Evolutionary conservation across 2,329 filamentous ascomycete genomes (phyloP).

Genomic region (Colletotrichum abscissum): DNA sequence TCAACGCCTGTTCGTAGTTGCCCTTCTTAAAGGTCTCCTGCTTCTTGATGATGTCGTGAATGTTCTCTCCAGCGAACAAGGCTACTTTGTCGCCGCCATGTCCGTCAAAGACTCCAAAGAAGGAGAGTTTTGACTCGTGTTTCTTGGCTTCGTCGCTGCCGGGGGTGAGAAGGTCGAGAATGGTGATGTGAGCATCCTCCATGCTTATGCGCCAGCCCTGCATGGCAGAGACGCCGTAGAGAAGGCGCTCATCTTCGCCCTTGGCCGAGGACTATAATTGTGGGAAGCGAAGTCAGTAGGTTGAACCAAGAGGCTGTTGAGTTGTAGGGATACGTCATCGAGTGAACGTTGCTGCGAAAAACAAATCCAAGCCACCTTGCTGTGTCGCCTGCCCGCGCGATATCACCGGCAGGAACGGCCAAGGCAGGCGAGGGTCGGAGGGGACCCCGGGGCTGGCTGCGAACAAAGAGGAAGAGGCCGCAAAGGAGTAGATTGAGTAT

Average conservation of each 20-base stretch:
- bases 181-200: conserved; percentile 93
- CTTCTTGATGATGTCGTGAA: conserved; percentile 94
- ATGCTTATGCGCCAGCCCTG: conserved; percentile 99
- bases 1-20: conserved; percentile 94
- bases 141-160: conserved; percentile 68
- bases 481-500: background rate
- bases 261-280: conserved; percentile 80
- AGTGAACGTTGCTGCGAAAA: background rate
- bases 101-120: conserved; percentile 98
- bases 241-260: conserved; percentile 91
- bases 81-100: conserved; percentile 98
- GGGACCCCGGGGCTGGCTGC: background rate
- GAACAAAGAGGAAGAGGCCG: background rate
- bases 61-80: conserved; percentile 88
- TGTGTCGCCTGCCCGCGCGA: conserved; percentile 18
- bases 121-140: conserved; percentile 82
- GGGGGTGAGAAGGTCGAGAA: conserved; percentile 84
- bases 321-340: conserved; percentile 26
- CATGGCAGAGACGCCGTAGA: conserved; percentile 98
- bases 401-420: conserved; percentile 7
- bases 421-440: conserved; percentile 1
- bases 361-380: background rate
- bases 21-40: conserved; percentile 93
- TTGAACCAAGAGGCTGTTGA: background rate
- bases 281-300: conserved; percentile 27